Evolutionary conservation across 1,284 basidiomycete genomes (phyloP).

Genomic region (Apiotrichum brassicae): DNA sequence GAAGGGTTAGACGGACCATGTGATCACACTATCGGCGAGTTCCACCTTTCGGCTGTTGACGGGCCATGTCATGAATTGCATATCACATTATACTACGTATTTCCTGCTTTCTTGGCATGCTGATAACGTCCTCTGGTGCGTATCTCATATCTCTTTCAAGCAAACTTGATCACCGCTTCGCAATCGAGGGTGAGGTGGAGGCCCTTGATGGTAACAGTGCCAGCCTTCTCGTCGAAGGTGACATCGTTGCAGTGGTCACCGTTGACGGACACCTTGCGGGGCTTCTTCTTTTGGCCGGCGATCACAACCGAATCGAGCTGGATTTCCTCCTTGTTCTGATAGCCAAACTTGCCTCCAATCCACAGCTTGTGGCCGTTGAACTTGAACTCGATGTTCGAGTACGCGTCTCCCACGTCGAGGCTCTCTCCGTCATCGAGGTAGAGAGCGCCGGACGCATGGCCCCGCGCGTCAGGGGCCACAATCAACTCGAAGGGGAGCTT

Average conservation of each 20-base stretch:
- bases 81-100: too few species aligned
- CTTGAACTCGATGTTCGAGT: constrained; percentile 51
- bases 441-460: constrained; percentile 53
- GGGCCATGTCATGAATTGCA: too few species aligned
- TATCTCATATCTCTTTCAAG: neutral
- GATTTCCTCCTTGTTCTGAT: constrained; percentile 18
- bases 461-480: constrained; percentile 51
- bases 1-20: too few species aligned
- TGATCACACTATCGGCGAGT: too few species aligned
- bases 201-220: neutral
- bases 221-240: neutral
- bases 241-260: constrained; percentile 5
- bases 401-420: constrained; percentile 46
- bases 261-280: constrained; percentile 10
- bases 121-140: too few species aligned
- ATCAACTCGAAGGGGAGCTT: constrained; percentile 55
- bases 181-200: neutral
- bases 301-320: constrained; percentile 19
- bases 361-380: constrained; percentile 50
- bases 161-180: neutral
- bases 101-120: too few species aligned
- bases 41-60: too few species aligned
- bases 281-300: constrained; percentile 12
- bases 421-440: constrained; percentile 59
- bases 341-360: constrained; percentile 54